Evolutionary conservation across 2,329 filamentous ascomycete species (phyloP).

Genomic region (Balansia obtecta): DNA sequence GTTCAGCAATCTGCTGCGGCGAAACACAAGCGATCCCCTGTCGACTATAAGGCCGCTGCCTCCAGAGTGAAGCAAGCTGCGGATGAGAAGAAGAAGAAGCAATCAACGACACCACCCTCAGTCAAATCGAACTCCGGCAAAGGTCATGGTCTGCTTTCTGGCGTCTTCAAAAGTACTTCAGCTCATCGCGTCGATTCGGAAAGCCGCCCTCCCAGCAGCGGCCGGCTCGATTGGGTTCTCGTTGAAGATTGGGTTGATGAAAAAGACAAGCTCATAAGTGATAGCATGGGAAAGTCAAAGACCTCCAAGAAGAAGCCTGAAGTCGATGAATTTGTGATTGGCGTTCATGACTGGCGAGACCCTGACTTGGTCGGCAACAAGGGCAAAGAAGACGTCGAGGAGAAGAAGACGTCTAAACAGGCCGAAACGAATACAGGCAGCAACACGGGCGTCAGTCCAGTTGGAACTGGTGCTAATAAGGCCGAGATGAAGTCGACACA

Average conservation of each 20-base stretch:
- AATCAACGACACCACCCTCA: constrained; percentile 11
- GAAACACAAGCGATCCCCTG: constrained; percentile 15
- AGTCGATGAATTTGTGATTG: constrained; percentile 55
- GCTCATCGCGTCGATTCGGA: constrained; percentile 30
- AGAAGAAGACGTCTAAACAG: constrained; percentile 1
- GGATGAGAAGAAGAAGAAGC: constrained; percentile 14
- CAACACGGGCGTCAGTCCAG: background rate
- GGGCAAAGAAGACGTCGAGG: constrained; percentile 1
- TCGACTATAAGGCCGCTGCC: constrained; percentile 19
- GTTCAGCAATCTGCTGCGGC: constrained; percentile 35
- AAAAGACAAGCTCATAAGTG: constrained; percentile 30
- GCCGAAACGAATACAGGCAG: constrained; percentile 1
- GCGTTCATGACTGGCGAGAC: constrained; percentile 80
- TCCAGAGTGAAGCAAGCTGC: constrained; percentile 15
- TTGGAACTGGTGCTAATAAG: background rate
- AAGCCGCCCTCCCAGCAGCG: constrained; percentile 58
- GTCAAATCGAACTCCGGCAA: constrained; percentile 8
- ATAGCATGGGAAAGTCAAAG: constrained; percentile 20
- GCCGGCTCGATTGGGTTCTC: constrained; percentile 60
- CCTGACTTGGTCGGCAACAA: constrained; percentile 36
- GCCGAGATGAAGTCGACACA: constrained; percentile 24
- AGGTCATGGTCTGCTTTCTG: background rate
- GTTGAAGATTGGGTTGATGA: constrained; percentile 54
- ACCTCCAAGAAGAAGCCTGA: constrained; percentile 6
- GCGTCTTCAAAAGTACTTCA: constrained; percentile 12